These are phyloP conservation scores for Dictyostelium capitatum DNA, from an alignment of 78 protist species.

Conservation along the genomic window DNA sequence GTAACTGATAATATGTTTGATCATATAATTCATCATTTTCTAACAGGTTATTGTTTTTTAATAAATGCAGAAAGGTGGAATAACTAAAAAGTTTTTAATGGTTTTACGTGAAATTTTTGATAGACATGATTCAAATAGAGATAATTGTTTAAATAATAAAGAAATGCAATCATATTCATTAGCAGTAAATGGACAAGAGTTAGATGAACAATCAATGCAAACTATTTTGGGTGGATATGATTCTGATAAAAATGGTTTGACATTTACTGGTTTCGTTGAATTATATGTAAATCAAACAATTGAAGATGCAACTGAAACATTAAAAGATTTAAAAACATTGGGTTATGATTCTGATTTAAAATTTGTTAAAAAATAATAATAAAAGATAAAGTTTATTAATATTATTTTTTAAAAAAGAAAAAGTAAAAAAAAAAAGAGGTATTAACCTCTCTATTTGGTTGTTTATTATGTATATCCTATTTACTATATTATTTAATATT, in stretches of 20 bases:
- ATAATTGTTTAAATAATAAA: slow-evolving; percentile 18
- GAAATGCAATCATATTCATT: slow-evolving; percentile 39
- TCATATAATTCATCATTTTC: background rate
- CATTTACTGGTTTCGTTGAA: slow-evolving; percentile 69
- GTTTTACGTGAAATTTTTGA: slow-evolving; percentile 38
- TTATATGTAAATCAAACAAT: slow-evolving; percentile 52
- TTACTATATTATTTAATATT: background rate
- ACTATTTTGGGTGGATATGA: background rate
- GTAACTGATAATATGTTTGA: background rate
- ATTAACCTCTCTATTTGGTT: too few relatives aligned
- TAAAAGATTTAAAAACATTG: slow-evolving; percentile 38
- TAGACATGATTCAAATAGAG: slow-evolving; percentile 49
- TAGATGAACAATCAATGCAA: slow-evolving; percentile 28
- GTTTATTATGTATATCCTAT: too few relatives aligned
- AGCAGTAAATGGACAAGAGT: slow-evolving; percentile 11
- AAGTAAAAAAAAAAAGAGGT: background rate
- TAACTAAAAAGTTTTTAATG: slow-evolving; percentile 39
- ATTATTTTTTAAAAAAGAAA: background rate
- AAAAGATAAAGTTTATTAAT: background rate
- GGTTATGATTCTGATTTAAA: slow-evolving; percentile 28
- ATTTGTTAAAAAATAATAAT: background rate
- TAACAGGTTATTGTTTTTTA: too few relatives aligned
- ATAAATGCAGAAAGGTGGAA: slow-evolving; percentile 26
- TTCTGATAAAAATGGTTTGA: slow-evolving; percentile 23
- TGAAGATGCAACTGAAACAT: slow-evolving; percentile 39